These are phyloP conservation scores for Neurospora tetrasperma DNA, from an alignment of 495 filamentous ascomycete genomes.

Conservation along the genomic window DNA sequence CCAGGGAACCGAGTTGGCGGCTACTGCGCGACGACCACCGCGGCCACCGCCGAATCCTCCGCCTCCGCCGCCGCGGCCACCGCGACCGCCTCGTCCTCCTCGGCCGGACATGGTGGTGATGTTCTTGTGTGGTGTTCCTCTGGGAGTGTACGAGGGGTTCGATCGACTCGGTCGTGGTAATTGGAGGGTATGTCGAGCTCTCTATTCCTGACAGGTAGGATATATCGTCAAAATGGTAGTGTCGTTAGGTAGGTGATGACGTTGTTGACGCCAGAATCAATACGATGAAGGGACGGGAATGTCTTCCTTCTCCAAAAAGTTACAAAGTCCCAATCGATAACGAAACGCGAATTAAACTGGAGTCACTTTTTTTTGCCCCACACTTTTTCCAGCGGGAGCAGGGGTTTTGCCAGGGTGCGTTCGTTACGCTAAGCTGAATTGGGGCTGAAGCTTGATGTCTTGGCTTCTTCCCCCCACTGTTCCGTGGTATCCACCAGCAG, in stretches of 20 bases:
- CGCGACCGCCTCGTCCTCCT: slow-evolving; percentile 24
- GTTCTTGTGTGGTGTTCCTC: not conserved
- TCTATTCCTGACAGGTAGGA: not conserved
- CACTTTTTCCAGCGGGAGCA: not conserved
- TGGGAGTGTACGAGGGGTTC: not conserved
- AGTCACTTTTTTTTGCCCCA: not conserved
- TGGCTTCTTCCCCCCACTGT: not conserved
- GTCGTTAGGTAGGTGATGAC: not conserved
- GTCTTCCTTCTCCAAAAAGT: not conserved
- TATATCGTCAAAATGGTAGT: not conserved
- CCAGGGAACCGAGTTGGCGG: slow-evolving; percentile 24
- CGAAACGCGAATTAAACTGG: not conserved
- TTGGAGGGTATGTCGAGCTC: not conserved
- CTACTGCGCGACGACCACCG: slow-evolving; percentile 17
- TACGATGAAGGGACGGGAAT: not conserved
- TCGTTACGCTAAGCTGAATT: not conserved
- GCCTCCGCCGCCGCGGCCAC: slow-evolving; percentile 26
- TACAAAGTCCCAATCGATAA: not conserved
- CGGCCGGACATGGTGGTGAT: slow-evolving; percentile 19
- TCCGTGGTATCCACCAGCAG: not conserved
- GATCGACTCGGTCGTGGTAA: not conserved
- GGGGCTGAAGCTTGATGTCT: not conserved
- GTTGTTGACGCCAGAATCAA: not conserved
- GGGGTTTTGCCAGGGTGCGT: not conserved
- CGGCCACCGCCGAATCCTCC: slow-evolving; percentile 26